Base-by-base conservation (phyloP, 2,329 filamentous ascomycete genomes). In the Phoma sp. region DNA sequence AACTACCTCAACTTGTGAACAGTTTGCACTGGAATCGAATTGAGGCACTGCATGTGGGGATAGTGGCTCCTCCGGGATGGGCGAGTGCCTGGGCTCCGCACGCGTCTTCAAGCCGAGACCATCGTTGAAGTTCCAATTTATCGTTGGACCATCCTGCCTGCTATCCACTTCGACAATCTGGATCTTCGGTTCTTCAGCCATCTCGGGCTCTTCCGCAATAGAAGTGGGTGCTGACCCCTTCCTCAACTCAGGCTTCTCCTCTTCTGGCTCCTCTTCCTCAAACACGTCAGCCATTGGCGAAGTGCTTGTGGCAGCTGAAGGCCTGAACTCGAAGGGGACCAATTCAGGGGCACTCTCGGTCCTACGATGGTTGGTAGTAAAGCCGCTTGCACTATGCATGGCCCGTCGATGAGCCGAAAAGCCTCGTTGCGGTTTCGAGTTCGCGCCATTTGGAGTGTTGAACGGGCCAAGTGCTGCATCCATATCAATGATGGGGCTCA, bases 381-480 rank as follows among this genome's bases (percentile, higher is more conserved):
- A 88, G 2, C 88, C 87, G 53, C 84, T 86, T 47, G 89, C 89
- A 68, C 90, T 93, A 72, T 95, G 91, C 70, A 95, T 83, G 53
- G 88, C 84, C 60, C 88, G 84, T 66, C 88, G 86, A 30, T 80
- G 77, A 7, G 68, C 69, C 3, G 62, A 67, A 47, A 74, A 74
- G 11, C 74, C 72, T 28, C 72, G 70, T 10, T 66, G 66, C 1
- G 81, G 81, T 53, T 80, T 80, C 61, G 89, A 86, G 7, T 86
- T 87, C 2, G 86, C 84, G 57, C 87, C 89, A 53, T 87, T 78
- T 21, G 90, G 90, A 0, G 92, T 96, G 66, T 96, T 95, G 75
- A 96, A 96, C 0, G 93, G 92, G 1, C 92, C 93, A 1, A 98
- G 82, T 21, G 93, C 95, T 15, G 93, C 93, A 76, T 99, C 95